Percentiles rank a stretch among this genome's conserved stretches.
These are phyloP conservation scores for Lentinula sp. DNA, from an alignment of 768 basidiomycete genomes.

Conservation along the genomic window DNA sequence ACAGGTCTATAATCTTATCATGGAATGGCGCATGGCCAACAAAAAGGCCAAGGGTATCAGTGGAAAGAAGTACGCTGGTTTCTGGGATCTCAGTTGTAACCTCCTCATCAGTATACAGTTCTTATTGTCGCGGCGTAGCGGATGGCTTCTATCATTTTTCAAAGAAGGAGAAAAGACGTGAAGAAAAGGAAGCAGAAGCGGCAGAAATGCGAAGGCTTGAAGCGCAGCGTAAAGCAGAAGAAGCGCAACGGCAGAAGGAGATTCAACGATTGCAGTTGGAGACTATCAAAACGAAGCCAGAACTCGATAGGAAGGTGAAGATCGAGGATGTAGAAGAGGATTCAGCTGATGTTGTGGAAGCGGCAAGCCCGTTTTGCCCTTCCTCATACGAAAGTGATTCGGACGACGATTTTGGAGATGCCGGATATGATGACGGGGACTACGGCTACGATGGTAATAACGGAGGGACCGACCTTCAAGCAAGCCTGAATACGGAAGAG, in stretches of 20 bases:
- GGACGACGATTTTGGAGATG: conserved; percentile 6
- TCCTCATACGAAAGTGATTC: conserved; percentile 10
- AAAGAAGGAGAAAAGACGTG: conserved; percentile 14
- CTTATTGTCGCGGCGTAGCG: conserved; percentile 13
- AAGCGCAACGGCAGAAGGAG: conserved; percentile 13
- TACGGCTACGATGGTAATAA: neutral
- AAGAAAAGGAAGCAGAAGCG: conserved; percentile 12
- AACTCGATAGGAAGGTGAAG: conserved; percentile 10
- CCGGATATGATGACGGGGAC: neutral
- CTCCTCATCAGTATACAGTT: conserved; percentile 1
- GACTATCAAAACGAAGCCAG: conserved; percentile 2
- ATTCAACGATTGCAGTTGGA: conserved; percentile 12
- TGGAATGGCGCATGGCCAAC: conserved; percentile 17
- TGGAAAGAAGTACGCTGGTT: conserved; percentile 15
- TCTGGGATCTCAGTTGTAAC: neutral
- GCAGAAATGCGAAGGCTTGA: conserved; percentile 14
- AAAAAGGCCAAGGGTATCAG: conserved; percentile 13
- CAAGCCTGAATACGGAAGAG: neutral
- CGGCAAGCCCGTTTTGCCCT: neutral
- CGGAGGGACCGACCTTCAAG: neutral
- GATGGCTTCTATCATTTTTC: conserved; percentile 15
- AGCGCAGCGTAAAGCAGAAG: conserved; percentile 15
- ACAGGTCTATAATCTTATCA: conserved; percentile 20
- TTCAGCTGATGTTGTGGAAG: neutral
- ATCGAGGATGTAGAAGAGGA: conserved; percentile 14